Evolutionary conservation across 257 asterid genomes (phyloP).

Genomic region (Plantago major): DNA sequence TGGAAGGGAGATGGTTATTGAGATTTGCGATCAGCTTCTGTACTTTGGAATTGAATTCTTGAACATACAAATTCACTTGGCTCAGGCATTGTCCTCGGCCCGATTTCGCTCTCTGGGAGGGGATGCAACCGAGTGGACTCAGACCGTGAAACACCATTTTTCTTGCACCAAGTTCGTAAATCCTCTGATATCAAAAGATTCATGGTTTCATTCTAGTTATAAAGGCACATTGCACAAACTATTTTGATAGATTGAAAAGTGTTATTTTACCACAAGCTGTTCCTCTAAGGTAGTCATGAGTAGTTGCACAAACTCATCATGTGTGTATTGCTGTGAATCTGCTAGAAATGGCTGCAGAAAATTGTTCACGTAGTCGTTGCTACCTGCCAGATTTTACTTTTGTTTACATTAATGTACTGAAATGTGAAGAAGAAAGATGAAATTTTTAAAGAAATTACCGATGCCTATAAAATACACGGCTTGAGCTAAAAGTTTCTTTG

Average conservation of each 20-base stretch:
- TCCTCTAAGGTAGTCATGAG: slow-evolving; percentile 51
- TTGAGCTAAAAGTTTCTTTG: slow-evolving; percentile 48
- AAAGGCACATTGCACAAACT: too few species aligned
- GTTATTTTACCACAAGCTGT: slow-evolving; percentile 41
- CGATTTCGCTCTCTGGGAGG: slow-evolving; percentile 67
- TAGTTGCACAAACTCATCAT: slow-evolving; percentile 55
- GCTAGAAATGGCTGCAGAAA: slow-evolving; percentile 69
- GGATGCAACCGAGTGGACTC: slow-evolving; percentile 79
- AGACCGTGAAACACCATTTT: slow-evolving; percentile 68
- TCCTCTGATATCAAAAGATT: slow-evolving; percentile 34
- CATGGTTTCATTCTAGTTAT: background rate
- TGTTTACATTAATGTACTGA: background rate
- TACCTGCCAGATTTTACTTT: slow-evolving; percentile 38
- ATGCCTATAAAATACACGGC: slow-evolving; percentile 64
- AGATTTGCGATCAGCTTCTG: slow-evolving; percentile 28
- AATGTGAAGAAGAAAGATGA: background rate
- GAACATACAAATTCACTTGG: slow-evolving; percentile 65
- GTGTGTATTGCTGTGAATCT: slow-evolving; percentile 60
- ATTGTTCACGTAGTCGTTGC: slow-evolving; percentile 85
- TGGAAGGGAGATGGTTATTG: slow-evolving; percentile 51
- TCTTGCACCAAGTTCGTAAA: slow-evolving; percentile 66
- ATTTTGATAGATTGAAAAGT: background rate
- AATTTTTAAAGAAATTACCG: slow-evolving; percentile 31
- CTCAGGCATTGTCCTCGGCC: slow-evolving; percentile 45
- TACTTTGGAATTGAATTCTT: slow-evolving; percentile 61